A percentile compares a stretch with the other conserved stretches of the same genome.
Evolutionary conservation across 345 rosid species (phyloP).

Genomic region (Lepidium africanum): DNA sequence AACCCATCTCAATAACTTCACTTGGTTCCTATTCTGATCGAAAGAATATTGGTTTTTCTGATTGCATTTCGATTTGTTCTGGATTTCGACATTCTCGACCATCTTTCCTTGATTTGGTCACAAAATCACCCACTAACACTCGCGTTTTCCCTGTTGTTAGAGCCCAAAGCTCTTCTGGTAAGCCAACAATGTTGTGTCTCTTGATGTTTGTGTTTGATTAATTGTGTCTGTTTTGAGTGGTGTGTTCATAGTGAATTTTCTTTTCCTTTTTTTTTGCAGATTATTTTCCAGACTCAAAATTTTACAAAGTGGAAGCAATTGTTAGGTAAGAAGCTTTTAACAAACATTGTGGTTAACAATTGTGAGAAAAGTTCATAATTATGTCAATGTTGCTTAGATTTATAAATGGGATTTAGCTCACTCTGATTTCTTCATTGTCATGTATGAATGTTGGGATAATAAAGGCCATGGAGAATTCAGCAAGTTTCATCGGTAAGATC

Average conservation of each 20-base stretch:
- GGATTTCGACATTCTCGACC: conserved; percentile 25
- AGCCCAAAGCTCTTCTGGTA: conserved; percentile 57
- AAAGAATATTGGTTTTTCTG: conserved; percentile 24
- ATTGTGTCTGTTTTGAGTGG: neutral
- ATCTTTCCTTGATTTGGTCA: conserved; percentile 14
- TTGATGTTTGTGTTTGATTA: neutral
- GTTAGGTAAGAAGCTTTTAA: conserved; percentile 36
- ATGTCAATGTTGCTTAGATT: neutral
- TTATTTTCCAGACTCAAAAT: conserved; percentile 60
- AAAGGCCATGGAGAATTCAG: conserved; percentile 79
- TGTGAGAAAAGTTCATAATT: neutral
- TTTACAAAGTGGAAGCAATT: conserved; percentile 89
- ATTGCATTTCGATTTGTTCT: conserved; percentile 27
- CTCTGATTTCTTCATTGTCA: neutral
- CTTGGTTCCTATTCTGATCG: conserved; percentile 13
- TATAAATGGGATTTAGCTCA: neutral
- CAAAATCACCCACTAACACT: conserved; percentile 22
- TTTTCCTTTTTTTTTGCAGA: conserved; percentile 19
- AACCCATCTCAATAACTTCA: conserved; percentile 25
- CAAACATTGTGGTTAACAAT: neutral
- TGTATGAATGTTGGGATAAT: conserved; percentile 25
- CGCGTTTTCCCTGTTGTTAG: conserved; percentile 37
- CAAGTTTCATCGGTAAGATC: conserved; percentile 78
- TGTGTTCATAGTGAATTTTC: neutral
- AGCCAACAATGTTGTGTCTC: neutral